phyloP scores from a whole-genome alignment of 306 rosid species.

The Rosa chinensis region DNA sequence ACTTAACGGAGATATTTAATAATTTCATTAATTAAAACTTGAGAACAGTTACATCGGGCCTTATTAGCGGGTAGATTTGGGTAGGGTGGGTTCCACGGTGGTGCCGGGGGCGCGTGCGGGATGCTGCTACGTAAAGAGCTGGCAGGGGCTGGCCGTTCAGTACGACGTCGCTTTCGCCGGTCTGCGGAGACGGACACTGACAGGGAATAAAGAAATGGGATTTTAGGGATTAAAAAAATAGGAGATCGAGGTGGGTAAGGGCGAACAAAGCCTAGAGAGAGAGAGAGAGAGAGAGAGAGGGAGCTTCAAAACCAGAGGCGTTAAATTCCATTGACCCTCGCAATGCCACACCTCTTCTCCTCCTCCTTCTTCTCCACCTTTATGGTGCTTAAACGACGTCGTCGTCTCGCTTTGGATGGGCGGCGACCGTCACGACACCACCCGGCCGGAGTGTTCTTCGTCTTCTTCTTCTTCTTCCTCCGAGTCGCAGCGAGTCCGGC shows the following conservation, averaged over 20 bases:
- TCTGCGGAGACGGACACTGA: background rate
- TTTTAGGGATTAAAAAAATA: background rate
- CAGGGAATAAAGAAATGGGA: background rate
- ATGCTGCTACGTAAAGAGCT: background rate
- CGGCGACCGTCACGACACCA: slow-evolving; percentile 33
- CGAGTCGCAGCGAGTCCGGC: slow-evolving; percentile 16
- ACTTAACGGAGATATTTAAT: too few relatives aligned
- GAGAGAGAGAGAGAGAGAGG: background rate
- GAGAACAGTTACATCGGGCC: too few relatives aligned
- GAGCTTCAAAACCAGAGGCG: slow-evolving; percentile 5
- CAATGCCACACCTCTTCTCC: slow-evolving; percentile 29
- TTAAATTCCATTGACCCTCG: slow-evolving; percentile 17
- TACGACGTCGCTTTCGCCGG: slow-evolving; percentile 23
- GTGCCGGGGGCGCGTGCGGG: background rate
- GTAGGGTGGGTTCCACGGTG: background rate
- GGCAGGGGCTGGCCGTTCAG: background rate
- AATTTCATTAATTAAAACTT: too few relatives aligned
- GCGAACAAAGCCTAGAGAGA: background rate
- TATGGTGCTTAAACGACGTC: slow-evolving; percentile 47
- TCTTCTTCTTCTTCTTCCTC: background rate
- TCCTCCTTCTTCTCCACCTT: slow-evolving; percentile 38
- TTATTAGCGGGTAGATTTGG: too few relatives aligned
- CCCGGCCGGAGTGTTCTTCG: slow-evolving; percentile 7
- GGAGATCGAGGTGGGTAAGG: background rate
- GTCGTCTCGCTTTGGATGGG: slow-evolving; percentile 53